Evolutionary conservation across 768 basidiomycete genomes (phyloP), one percentile per base, ranked within the genome.

Genomic region (Harrya chromipes): DNA sequence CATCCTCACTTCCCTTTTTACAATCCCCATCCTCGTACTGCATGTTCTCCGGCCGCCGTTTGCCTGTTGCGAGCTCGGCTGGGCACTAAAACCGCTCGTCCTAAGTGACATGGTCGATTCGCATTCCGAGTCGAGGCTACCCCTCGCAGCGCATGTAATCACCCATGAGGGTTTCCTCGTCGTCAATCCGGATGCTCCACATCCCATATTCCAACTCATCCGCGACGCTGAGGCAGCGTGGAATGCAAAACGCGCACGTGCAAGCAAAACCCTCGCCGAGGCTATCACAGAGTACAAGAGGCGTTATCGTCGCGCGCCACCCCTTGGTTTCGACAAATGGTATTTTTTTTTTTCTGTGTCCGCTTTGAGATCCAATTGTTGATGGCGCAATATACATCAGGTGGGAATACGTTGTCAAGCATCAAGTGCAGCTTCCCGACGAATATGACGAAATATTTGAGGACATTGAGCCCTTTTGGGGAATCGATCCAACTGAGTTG

Each of bases 141-240:
- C 33, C 1, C 49, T 59, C 3, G 59, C 40, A 9, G 21, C 34
- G 5, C 71, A 72, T 40, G 49, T 41, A 0, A 48, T 58, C 24
- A 51, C 60, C 2, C n/a, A 51, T 1, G 62, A 68, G 23, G 72
- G 72, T 1, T 49, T 70, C 20, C 58, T 74, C 9, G 39, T 65
- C 19, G 69, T 71, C 52, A 68, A 74, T 43, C 65, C 64, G 0
- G 37, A 64, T 4, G 72, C 67, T 0, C 55, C 65, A 2, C 76
- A 79, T 54, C 77, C 78, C 1, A 72, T 80, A 17, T 68, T 69
- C 41, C 70, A 72, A 37, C 61, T 79, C 20, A 72, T 77, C n/a
- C 53, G 50, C 23, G 54, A 64, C 12, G 73, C 74, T 0, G 66
- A 73, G 50, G 31, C 51, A 1, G 58, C 59, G 16, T 79, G 77